Base-by-base conservation (phyloP, 352 stramenopile genomes). In the Phytophthora hibernalis region DNA sequence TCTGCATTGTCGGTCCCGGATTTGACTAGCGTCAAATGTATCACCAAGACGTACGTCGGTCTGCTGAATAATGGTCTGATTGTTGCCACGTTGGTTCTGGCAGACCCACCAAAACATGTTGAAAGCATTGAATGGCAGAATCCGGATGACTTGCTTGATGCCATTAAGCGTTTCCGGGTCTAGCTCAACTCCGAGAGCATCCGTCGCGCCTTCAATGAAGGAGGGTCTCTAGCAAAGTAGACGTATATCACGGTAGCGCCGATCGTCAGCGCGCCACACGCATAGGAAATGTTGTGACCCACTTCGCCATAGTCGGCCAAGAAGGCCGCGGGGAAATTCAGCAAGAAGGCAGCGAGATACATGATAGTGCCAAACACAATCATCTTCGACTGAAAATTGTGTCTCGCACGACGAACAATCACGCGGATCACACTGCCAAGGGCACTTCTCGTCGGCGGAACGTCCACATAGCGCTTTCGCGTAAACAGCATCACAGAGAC, bases 21-120 rank as follows among this genome's bases (percentile, higher is more conserved):
- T 73, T 60, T 89, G 78, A 31, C 45, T 76, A 31, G 75, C 66
- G 37, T 85, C 61, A 12, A 35, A 48, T 1, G 54, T 63, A 44
- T 51, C 68, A 28, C 60, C 72, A 22, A 82, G 70, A 12, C 82
- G 77, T 43, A 87, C 61, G 44, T 89, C 82, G 2, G 74, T 84
- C 58, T 90, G 82, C 65, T 90, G 82, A 5, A 82, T 83, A 61
- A 90, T 90, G 9, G 75, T 71, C 60, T 90, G 82, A 56, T 86
- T 86, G 70, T 90, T 90, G 51, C 73, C 80, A 12, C 71, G 73
- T 58, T 90, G 82, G 68, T 89, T 82, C 55, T 90, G 82, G 21
- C 72, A 76, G 22, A 76, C 74, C 48, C 82, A 74, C 73, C 79
- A 91, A 30, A 91, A 75, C 55, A 88, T 76, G 31, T 74, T 87